Conservation (phyloP, 768 basidiomycete species). For the Lentinula detonsa region DNA sequence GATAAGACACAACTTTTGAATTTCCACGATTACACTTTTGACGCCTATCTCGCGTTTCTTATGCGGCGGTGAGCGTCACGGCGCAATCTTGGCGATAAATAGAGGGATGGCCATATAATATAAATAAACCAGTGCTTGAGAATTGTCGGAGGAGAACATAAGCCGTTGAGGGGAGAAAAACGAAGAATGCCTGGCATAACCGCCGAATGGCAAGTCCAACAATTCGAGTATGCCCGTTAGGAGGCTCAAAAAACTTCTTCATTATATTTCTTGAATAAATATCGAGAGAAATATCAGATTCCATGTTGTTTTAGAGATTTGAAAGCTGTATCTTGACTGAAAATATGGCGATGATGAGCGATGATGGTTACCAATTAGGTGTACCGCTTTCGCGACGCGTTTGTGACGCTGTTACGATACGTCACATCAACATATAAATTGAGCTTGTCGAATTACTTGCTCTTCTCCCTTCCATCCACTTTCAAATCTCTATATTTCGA, state of each 20-base stretch:
- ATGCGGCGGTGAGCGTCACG: background rate
- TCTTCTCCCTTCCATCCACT: constrained; percentile 5
- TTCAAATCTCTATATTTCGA: background rate
- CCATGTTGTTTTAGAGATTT: too few relatives aligned
- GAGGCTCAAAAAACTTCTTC: too few relatives aligned
- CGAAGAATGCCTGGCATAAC: too few relatives aligned
- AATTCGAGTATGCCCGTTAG: too few relatives aligned
- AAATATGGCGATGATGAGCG: background rate
- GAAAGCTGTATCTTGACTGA: background rate
- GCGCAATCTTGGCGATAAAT: background rate
- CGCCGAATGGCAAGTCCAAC: too few relatives aligned
- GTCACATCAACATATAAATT: constrained; percentile 1
- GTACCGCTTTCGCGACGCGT: background rate
- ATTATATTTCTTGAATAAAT: too few relatives aligned
- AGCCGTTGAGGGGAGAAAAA: background rate
- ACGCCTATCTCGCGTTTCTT: background rate
- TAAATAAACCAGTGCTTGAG: background rate
- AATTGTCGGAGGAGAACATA: background rate
- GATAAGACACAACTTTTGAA: too few relatives aligned
- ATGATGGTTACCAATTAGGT: background rate
- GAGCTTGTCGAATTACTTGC: background rate
- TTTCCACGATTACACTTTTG: background rate
- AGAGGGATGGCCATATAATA: too few relatives aligned
- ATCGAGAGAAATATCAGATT: too few relatives aligned
- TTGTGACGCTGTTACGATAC: background rate